Evolutionary conservation across 768 basidiomycete genomes (phyloP), one percentile per base, ranked within the genome.

Genomic region (Boletus sp.): DNA sequence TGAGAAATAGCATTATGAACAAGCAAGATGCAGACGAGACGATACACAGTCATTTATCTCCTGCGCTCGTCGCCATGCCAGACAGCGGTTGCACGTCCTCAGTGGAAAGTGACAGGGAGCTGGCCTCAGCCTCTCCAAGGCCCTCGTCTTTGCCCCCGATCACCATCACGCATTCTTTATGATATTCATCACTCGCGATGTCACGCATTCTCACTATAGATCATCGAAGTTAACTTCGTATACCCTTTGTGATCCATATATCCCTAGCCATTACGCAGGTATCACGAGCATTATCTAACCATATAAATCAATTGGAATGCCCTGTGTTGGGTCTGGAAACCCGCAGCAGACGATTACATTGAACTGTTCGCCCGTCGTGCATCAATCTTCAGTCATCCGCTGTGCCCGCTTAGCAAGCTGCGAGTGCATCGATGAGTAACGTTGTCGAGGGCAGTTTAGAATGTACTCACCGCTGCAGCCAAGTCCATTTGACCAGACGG

Each of bases 351-450:
- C 32, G 29, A 30, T 33, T 33, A 46, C 39, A 11, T 18, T 8
- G 12, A 50, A 20, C 35, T 20, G 9, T 28, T 24, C 5, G 11
- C 44, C 28, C 35, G 18, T 29, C 39, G 12, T 39, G 64, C 48
- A 73, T 62, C 77, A 76, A 51, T 79, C 77, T 41, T 82, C 82
- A 18, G 76, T 75, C 61, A 83, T 78, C 65, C 75, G 79, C 69
- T 92, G 90, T 1, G 90, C 90, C 28, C 91, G 85, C 70, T 78
- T 90, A 20, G 90, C 90, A 54, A 92, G 72, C 90, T 92, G 45
- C n/a, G 45, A 55, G 42, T 52, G 24, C 28, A 55, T 52, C 15
- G 44, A 47, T 61, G 32, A 57, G 50, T 20, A 46, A 12, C 9
- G 1, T 20, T 17, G 10, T 11, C 37, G 29, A 35, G 1, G 15